These are phyloP conservation scores for Tylopilus balloui DNA, from an alignment of 768 basidiomycete species.

Conservation along the genomic window DNA sequence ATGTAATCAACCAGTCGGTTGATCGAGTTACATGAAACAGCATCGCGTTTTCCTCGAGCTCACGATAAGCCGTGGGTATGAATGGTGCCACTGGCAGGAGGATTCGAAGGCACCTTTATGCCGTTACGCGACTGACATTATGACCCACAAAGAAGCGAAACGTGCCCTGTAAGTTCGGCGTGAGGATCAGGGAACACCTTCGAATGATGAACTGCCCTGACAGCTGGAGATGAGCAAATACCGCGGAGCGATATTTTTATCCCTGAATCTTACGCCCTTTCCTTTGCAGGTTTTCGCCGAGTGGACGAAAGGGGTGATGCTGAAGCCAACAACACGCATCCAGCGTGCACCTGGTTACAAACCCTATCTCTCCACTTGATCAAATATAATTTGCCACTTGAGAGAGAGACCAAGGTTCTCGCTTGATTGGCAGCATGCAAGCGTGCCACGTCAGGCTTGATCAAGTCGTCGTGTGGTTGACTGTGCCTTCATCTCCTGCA, in stretches of 20 bases:
- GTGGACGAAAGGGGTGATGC: neutral
- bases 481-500: too few relatives aligned
- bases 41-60: conserved; percentile 8
- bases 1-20: neutral
- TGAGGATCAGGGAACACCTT: conserved; percentile 19
- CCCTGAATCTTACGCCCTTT: neutral
- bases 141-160: neutral
- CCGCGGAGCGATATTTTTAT: conserved; percentile 13
- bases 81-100: conserved; percentile 1
- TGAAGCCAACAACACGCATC: neutral
- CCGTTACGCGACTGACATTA: conserved; percentile 1
- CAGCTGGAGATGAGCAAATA: conserved; percentile 4
- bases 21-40: conserved; percentile 7
- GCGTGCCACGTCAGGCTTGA: neutral
- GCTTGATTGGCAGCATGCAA: too few relatives aligned
- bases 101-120: neutral
- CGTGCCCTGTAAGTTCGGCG: conserved; percentile 1
- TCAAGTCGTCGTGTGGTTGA: neutral
- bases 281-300: neutral
- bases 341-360: neutral
- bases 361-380: too few relatives aligned
- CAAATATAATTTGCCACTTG: too few relatives aligned
- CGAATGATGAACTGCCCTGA: neutral
- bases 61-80: conserved; percentile 1
- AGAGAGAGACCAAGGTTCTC: too few relatives aligned